Evolutionary conservation across 179 eudicot genomes (phyloP), one percentile per base, ranked within the genome.

Genomic region (Gypsophila paniculata): DNA sequence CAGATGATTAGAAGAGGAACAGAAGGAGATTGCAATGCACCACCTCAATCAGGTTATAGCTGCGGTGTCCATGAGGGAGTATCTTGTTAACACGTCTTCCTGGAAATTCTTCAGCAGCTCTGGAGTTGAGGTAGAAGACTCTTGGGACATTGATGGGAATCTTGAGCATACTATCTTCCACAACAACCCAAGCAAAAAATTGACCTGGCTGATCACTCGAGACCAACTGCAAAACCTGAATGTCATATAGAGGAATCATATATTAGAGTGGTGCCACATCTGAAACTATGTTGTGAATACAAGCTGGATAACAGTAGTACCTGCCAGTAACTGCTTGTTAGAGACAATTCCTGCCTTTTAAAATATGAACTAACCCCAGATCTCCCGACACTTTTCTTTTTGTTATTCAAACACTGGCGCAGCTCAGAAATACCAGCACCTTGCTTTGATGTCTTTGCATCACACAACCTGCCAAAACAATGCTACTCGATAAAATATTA

Each of bases 91-190:
- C 96, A 75, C 88, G 86, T 74, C 86, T 88, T 79, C 98, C 97
- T 82, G 98, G 98, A 79, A 93, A 85, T 76, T 87, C 98, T 76
- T 91, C 97, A 25, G 96, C 85, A 80, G 96, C 94, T 85, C 87
- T 93, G n/a, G 91, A 89, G 75, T 93, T 93, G 72, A 93, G 91
- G 79, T 91, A 91, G 77, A 93, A 93, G 61, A 85, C 86, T 80
- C 98, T 81, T 69, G 98, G 90, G 70, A 91, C 89, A 73, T 21
- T 77, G 48, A 93, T 70, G 69, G 96, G 93, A 78, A 91, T 78
- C 80, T 89, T 93, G 72, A 74, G 86, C 98, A 91, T 91, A 76
- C 71, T 70, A 84, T 90, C 96, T 42, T 87, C 91, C 14, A 83
- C 96, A 74, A 91, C 86, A 65, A 82, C 86, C 98, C 97, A 93